These are phyloP conservation scores for Calonectria crousiana DNA, from an alignment of 2,329 filamentous ascomycete genomes.

Conservation along the genomic window DNA sequence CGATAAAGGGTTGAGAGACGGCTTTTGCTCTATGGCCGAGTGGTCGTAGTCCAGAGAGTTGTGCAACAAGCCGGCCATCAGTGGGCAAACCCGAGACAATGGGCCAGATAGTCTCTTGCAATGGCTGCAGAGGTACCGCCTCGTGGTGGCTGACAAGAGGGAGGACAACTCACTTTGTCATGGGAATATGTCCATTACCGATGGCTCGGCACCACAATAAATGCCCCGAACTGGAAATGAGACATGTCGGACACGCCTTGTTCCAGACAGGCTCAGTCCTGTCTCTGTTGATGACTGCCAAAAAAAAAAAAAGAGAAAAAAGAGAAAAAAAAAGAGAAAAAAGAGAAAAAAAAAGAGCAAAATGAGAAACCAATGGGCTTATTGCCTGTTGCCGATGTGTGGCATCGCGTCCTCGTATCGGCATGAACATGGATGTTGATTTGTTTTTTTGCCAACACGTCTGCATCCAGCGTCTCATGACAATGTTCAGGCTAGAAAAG, in stretches of 20 bases:
- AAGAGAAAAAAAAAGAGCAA: neutral
- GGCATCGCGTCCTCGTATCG: conserved; percentile 1
- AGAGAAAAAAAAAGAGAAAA: too few relatives aligned
- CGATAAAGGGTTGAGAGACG: neutral
- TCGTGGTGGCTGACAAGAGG: neutral
- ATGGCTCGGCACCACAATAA: neutral
- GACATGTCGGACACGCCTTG: neutral
- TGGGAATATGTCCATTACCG: neutral
- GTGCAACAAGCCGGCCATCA: neutral
- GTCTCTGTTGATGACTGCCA: neutral
- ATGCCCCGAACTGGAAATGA: neutral
- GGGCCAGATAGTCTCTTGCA: neutral
- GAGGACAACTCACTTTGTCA: neutral
- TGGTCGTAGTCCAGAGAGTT: neutral
- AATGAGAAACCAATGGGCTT: neutral
- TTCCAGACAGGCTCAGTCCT: neutral
- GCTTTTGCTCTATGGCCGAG: neutral
- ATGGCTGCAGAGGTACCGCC: neutral
- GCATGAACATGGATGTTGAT: neutral
- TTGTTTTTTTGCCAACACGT: neutral
- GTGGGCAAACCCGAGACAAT: neutral
- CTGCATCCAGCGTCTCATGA: neutral
- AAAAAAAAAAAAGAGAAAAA: neutral
- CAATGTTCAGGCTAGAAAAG: neutral
- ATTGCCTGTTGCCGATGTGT: neutral